These are phyloP conservation scores for Lithospermum erythrorhizon DNA, from an alignment of 257 asterid species.

Conservation along the genomic window DNA sequence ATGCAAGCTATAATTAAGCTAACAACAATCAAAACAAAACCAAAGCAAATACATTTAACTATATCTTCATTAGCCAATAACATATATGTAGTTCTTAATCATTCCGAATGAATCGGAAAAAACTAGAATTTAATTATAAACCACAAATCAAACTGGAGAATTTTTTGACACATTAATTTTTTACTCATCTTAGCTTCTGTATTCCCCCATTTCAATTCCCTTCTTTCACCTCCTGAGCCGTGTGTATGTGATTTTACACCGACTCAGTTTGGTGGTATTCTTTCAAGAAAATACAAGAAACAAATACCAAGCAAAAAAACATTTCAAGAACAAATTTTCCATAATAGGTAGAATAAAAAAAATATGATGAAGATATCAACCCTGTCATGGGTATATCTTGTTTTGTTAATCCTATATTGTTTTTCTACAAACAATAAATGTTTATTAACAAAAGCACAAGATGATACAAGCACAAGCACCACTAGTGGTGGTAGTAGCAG, in stretches of 20 bases:
- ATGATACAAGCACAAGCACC: no score
- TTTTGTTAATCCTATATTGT: background rate
- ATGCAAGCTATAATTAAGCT: background rate
- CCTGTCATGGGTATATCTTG: background rate
- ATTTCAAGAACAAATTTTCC: background rate
- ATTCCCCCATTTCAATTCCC: background rate
- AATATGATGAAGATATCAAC: background rate
- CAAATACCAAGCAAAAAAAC: no score
- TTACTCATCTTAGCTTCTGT: background rate
- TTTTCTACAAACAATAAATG: background rate
- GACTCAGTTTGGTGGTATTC: background rate
- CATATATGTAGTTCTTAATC: background rate
- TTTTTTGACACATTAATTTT: background rate
- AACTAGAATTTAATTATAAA: no score
- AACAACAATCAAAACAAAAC: background rate
- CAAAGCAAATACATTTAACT: background rate
- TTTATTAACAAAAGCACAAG: background rate
- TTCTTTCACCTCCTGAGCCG: background rate
- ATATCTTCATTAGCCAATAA: no score
- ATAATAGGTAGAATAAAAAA: no score
- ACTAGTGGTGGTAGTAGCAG: no score
- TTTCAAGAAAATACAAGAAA: background rate
- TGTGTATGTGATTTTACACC: background rate
- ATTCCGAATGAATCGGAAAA: background rate
- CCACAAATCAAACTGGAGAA: background rate